These are phyloP conservation scores for Erucastrum elatum DNA, from an alignment of 345 rosid species.

Conservation along the genomic window DNA sequence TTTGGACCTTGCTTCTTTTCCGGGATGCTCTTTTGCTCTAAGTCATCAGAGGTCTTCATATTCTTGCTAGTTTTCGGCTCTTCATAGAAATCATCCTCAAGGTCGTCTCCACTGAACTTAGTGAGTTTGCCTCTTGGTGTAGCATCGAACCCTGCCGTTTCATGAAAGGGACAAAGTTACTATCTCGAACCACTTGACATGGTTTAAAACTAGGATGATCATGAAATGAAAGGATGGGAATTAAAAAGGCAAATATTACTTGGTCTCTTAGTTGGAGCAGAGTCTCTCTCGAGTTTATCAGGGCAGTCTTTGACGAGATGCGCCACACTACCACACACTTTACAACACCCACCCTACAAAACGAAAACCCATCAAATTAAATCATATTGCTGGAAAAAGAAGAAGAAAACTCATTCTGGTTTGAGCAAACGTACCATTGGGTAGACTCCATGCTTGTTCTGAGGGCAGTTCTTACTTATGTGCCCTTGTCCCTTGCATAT, in stretches of 20 bases:
- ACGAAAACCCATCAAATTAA: not conserved
- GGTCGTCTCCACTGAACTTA: slow-evolving; percentile 82
- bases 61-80: slow-evolving; percentile 37
- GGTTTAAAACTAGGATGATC: not conserved
- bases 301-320: slow-evolving; percentile 97
- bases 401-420: not conserved
- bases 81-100: slow-evolving; percentile 74
- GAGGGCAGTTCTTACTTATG: slow-evolving; percentile 88
- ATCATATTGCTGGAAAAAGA: not conserved
- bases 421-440: slow-evolving; percentile 68
- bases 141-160: slow-evolving; percentile 46
- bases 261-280: slow-evolving; percentile 29
- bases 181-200: not conserved
- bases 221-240: slow-evolving; percentile 13
- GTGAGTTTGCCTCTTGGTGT: slow-evolving; percentile 59
- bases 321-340: slow-evolving; percentile 85
- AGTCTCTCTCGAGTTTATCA: slow-evolving; percentile 52
- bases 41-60: slow-evolving; percentile 32
- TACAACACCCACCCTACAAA: slow-evolving; percentile 85
- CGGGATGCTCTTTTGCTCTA: slow-evolving; percentile 36
- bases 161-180: slow-evolving; percentile 11
- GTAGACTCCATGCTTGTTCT: slow-evolving; percentile 80
- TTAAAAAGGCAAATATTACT: slow-evolving; percentile 40
- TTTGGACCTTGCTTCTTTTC: slow-evolving; percentile 65
- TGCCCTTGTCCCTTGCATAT: slow-evolving; percentile 80